A percentile compares a stretch with the other conserved stretches of the same genome.
These are phyloP conservation scores for Geotrichum macrosporum DNA, from an alignment of 1,139 yeast species.

Conservation along the genomic window DNA sequence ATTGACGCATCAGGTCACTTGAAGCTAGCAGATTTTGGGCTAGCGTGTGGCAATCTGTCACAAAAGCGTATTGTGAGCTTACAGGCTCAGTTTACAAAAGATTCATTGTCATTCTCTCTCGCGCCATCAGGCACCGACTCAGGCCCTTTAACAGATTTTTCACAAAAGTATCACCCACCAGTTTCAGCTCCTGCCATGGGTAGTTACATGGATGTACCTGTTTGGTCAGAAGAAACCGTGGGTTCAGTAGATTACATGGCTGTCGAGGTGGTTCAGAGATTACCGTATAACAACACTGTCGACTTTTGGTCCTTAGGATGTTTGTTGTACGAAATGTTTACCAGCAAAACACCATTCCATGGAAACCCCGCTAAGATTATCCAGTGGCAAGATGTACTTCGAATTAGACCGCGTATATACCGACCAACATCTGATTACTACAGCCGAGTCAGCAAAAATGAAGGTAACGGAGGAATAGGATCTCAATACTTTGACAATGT, in stretches of 20 bases:
- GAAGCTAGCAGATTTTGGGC: constrained; percentile 81
- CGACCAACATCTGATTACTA: too few relatives aligned
- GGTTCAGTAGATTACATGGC: constrained; percentile 24
- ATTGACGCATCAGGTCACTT: constrained; percentile 85
- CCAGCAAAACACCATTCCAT: constrained; percentile 21
- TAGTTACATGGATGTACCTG: neutral
- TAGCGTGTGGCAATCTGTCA: constrained; percentile 39
- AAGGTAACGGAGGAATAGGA: too few relatives aligned
- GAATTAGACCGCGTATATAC: constrained; percentile 2
- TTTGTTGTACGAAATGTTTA: constrained; percentile 21
- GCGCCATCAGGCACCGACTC: neutral
- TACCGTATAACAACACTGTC: constrained; percentile 18
- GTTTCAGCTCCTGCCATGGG: constrained; percentile 11
- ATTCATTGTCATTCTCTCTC: neutral
- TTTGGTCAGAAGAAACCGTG: constrained; percentile 22
- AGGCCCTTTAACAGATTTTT: too few relatives aligned
- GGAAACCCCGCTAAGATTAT: constrained; percentile 18
- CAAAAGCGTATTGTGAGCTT: constrained; percentile 12
- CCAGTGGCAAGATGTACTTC: constrained; percentile 10
- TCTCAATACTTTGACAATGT: constrained; percentile 4
- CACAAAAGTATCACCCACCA: neutral
- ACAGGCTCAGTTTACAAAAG: constrained; percentile 14
- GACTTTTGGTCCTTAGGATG: constrained; percentile 24
- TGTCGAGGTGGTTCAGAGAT: constrained; percentile 17
- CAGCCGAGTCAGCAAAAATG: too few relatives aligned